Base-by-base conservation (phyloP, 257 asterid genomes). In the Fraxinus excelsior region DNA sequence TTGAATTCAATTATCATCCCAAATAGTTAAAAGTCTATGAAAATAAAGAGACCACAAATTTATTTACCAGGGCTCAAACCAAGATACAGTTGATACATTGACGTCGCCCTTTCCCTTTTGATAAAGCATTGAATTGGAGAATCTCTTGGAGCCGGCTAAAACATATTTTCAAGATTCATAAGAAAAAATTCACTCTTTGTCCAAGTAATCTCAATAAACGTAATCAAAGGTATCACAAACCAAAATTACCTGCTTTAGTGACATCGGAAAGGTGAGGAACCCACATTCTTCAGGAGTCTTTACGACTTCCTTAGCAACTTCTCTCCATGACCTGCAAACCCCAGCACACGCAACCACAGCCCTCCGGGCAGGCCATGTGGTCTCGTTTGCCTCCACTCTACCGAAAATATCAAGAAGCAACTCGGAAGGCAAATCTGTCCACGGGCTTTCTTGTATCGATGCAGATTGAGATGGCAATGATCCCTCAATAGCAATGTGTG, bases 261-360 rank as follows among this genome's bases (percentile, higher is more conserved):
- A 92, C 75, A 79, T 80, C 60, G 97, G 97, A 60, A 92, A 92
- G 58, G 97, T 92, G 75, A 92, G 75, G 71, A 87, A 80, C 66
- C 97, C 96, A 80, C 96, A 92, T 80, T 87, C 85, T 60, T 88
- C 84, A 66, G 96, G 96, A 70, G 90, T 82, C 84, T 82, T 83
- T 12, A 87, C 83, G 26, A 87, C 80, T 78, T 85, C 91, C 77
- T 75, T 80, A 25, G 87, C 86, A 80, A 81, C 80, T 40, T 84
- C 90, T 79, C 97, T 87, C 97, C 97, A 92, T 0, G 91, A 85
- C 78, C 80, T 84, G 86, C 97, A 91, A 80, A 90, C 90, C 1
- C 91, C 79, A 70, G 91, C 96, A 81, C 94, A 90, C 21, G 72
- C 71, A 34, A 92, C 91, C 58, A 90, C 90, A 18, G 83, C 85